Evolutionary conservation across 2,329 filamentous ascomycete genomes (phyloP).

Genomic region (Apiospora marii): DNA sequence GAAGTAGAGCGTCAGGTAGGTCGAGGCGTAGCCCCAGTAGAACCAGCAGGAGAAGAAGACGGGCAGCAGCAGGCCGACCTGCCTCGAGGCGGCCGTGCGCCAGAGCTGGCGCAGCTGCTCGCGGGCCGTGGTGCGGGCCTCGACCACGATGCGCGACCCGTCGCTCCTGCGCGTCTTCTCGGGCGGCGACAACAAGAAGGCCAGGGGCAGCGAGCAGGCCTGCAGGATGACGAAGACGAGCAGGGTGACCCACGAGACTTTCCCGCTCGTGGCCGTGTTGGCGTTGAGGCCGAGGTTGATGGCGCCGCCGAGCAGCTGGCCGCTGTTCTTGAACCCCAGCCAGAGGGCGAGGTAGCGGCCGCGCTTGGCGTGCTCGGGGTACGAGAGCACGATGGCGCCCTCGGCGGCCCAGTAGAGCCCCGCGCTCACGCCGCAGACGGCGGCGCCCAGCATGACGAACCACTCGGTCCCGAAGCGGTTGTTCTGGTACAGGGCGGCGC

Average conservation of each 20-base stretch:
- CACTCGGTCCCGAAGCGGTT: constrained; percentile 74
- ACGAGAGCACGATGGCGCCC: constrained; percentile 75
- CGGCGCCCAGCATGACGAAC: constrained; percentile 73
- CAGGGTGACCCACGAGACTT: constrained; percentile 74
- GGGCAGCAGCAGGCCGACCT: constrained; percentile 27
- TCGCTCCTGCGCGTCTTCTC: constrained; percentile 70
- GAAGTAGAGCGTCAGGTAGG: constrained; percentile 36
- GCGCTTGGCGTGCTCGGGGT: constrained; percentile 74
- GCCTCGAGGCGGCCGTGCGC: not conserved
- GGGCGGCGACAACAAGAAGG: constrained; percentile 67
- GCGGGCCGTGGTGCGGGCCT: constrained; percentile 25
- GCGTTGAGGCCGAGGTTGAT: constrained; percentile 75
- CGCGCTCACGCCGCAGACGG: constrained; percentile 73
- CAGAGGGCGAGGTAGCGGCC: constrained; percentile 74
- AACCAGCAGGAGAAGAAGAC: constrained; percentile 37
- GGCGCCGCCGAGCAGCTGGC: constrained; percentile 75
- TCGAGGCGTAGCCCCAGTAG: constrained; percentile 31
- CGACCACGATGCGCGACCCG: constrained; percentile 46
- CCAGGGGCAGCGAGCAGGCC: constrained; percentile 69
- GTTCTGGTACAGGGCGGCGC: constrained; percentile 75
- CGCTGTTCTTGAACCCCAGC: constrained; percentile 65
- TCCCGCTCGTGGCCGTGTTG: constrained; percentile 62
- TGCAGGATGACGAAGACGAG: constrained; percentile 76
- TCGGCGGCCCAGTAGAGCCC: constrained; percentile 81
- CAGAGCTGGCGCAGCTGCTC: constrained; percentile 29